Evolutionary conservation across 2,329 filamentous ascomycete genomes (phyloP).

Genomic region (Trichothecium roseum): DNA sequence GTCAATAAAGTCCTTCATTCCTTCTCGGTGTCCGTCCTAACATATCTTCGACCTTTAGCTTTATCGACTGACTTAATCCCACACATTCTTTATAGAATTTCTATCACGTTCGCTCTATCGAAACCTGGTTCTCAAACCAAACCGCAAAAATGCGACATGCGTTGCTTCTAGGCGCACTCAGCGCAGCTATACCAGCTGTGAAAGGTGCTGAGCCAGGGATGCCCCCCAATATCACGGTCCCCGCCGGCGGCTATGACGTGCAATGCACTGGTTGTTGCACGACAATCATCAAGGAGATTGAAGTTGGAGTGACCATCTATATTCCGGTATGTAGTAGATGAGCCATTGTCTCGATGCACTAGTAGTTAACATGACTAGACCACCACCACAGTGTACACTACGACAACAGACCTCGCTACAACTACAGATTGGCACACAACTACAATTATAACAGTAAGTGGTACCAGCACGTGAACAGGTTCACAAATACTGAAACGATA

Average conservation of each 20-base stretch:
- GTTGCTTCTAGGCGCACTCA: neutral
- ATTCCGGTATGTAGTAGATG: neutral
- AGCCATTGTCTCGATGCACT: neutral
- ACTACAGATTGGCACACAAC: slow-evolving; percentile 2
- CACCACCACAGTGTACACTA: slow-evolving; percentile 1
- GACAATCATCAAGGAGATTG: neutral
- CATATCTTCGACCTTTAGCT: too few species aligned
- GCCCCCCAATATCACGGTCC: neutral
- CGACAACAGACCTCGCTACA: slow-evolving; percentile 3
- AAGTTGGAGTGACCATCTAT: neutral
- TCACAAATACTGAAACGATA: neutral
- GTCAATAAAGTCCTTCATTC: too few species aligned
- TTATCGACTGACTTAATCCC: neutral
- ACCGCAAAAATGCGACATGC: neutral
- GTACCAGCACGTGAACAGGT: neutral
- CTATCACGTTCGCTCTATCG: neutral
- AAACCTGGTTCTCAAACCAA: neutral
- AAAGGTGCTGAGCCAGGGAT: neutral
- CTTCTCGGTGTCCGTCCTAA: too few species aligned
- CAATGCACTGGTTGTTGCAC: neutral
- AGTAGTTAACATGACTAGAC: neutral
- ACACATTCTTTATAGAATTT: neutral
- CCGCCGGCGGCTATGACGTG: neutral
- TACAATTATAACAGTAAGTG: neutral
- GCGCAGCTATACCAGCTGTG: neutral